Evolutionary conservation across 192 early-diverging fungal genomes (phyloP).

Genomic region (Coemansia reversa): DNA sequence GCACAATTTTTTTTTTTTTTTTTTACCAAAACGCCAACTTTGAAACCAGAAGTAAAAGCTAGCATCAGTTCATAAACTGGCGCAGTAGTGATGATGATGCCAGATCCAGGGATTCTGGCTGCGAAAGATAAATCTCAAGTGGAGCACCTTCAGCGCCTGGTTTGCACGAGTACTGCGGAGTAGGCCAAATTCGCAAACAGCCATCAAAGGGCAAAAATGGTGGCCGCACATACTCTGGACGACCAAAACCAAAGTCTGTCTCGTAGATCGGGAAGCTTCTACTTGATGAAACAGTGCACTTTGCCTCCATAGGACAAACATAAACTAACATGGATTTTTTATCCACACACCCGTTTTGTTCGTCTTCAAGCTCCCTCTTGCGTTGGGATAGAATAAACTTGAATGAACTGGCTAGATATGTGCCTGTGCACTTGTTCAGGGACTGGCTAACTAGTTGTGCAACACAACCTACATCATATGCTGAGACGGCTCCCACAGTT

Average conservation of each 20-base stretch:
- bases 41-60: no score
- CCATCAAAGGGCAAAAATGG: conserved; percentile 51
- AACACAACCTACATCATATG: conserved; percentile 17
- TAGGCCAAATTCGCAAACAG: conserved; percentile 52
- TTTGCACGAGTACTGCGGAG: conserved; percentile 13
- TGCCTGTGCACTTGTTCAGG: conserved; percentile 12
- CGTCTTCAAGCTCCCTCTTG: conserved; percentile 21
- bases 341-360: conserved; percentile 1
- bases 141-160: conserved; percentile 9
- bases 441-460: conserved; percentile 29
- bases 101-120: conserved; percentile 41
- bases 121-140: conserved; percentile 42
- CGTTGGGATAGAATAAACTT: conserved; percentile 25
- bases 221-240: conserved; percentile 43
- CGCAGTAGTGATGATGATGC: conserved; percentile 29
- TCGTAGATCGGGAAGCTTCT: conserved; percentile 49
- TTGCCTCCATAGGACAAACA: conserved; percentile 22
- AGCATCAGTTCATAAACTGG: conserved; percentile 3
- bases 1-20: no score
- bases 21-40: no score
- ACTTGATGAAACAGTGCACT: conserved; percentile 45
- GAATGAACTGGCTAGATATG: conserved; percentile 41
- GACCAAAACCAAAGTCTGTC: conserved; percentile 46
- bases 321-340: conserved; percentile 38
- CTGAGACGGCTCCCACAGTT: conserved; percentile 22